A percentile compares a stretch with the other conserved stretches of the same genome.
Evolutionary conservation across 2,329 filamentous ascomycete genomes (phyloP).

Genomic region (Graphilbum sp.): DNA sequence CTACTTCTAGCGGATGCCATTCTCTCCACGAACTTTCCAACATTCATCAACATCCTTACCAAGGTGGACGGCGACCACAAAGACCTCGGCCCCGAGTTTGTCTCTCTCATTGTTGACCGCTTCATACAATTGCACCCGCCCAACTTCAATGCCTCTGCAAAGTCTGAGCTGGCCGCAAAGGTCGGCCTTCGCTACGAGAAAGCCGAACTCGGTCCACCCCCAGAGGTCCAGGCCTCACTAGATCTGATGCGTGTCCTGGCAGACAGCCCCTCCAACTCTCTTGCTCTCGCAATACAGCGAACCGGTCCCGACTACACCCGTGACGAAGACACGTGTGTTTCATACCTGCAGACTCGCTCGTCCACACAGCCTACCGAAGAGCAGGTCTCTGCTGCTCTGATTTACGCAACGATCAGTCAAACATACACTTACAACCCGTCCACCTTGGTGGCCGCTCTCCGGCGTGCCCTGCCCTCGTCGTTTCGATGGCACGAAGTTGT

Average conservation of each 20-base stretch:
- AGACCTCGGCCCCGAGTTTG: constrained; percentile 50
- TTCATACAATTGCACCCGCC: constrained; percentile 76
- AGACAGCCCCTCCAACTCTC: constrained; percentile 35
- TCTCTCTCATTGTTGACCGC: constrained; percentile 69
- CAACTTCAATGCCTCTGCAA: constrained; percentile 62
- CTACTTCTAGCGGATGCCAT: constrained; percentile 65
- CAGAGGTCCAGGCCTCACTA: constrained; percentile 52
- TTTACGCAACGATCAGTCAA: constrained; percentile 45
- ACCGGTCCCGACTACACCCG: constrained; percentile 60
- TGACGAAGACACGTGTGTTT: constrained; percentile 50
- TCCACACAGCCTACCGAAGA: constrained; percentile 52
- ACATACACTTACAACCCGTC: constrained; percentile 35
- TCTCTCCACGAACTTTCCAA: constrained; percentile 59
- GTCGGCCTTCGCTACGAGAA: constrained; percentile 52
- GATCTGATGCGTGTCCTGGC: constrained; percentile 51
- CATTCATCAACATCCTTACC: constrained; percentile 63
- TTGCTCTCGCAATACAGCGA: constrained; percentile 55
- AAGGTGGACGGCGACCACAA: constrained; percentile 47
- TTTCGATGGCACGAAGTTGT: constrained; percentile 61
- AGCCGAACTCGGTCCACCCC: constrained; percentile 47
- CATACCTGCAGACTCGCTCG: constrained; percentile 35
- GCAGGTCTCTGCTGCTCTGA: constrained; percentile 65
- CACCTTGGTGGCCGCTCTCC: constrained; percentile 43
- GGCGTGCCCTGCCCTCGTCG: constrained; percentile 43
- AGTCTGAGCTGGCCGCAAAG: constrained; percentile 52